Evolutionary conservation across 352 stramenopile genomes (phyloP), one percentile per base, ranked within the genome.

Genomic region (Phytophthora cactorum): DNA sequence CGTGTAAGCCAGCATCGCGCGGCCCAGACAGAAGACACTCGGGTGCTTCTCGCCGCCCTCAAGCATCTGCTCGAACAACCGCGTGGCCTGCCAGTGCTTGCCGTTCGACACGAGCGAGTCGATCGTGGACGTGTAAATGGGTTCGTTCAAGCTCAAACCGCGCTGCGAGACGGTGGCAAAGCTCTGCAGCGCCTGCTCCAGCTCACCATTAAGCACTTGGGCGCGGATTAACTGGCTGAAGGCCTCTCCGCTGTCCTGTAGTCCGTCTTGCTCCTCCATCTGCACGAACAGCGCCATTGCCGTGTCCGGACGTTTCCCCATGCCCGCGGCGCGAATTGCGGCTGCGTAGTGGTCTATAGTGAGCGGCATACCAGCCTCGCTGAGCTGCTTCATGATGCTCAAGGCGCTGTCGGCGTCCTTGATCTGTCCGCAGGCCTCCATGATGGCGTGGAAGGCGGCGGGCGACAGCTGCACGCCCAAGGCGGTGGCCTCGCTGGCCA

Each of bases 21-120:
- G 82, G 3, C 86, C 86, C 44, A 89, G 79, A 69, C 86, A 94
- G 51, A 91, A 95, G 17, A 85, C 77, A 4, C 77, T 89, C 3
- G 88, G 82, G 45, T 78, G 56, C 34, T 93, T 74, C 25, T 82
- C 75, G 36, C 86, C 71, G 12, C 53, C 17, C 28, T 79, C 67
- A 14, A 93, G 66, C 86, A 95, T 94, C 59, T 92, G 80, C 38
- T 84, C 79, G 44, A 94, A 95, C 27, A 95, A 66, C 15, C 74
- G 78, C 15, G 67, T 82, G 8, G 88, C 86, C 31, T 91, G 79
- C 84, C 85, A 93, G 69, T 88, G 78, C 38, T 90, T 77, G 22
- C 63, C 64, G 17, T 82, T 66, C 49, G 66, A 74, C 54, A 92
- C 80, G 15, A 95, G 74, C 52, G 79, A 66, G 59, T 90, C 88